Evolutionary conservation across 2,329 filamentous ascomycete genomes (phyloP).

Genomic region (Aspergillus oerlinghausenensis): DNA sequence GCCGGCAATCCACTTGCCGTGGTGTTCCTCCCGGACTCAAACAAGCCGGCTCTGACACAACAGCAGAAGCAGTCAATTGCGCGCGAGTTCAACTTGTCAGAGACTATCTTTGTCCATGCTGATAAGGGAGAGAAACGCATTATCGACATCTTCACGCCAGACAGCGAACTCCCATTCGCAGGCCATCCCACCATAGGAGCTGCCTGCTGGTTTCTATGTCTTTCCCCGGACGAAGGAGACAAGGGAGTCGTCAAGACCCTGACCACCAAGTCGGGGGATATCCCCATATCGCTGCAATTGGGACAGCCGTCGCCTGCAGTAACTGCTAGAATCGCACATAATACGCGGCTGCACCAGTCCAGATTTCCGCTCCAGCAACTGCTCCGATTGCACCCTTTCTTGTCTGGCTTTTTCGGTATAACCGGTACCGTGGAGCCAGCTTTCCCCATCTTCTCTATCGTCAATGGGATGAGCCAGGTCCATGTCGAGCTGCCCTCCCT

Average conservation of each 20-base stretch:
- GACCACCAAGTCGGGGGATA: constrained; percentile 55
- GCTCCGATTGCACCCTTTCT: constrained; percentile 21
- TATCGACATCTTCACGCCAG: constrained; percentile 53
- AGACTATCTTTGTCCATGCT: constrained; percentile 52
- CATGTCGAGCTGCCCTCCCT: constrained; percentile 60
- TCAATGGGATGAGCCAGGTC: constrained; percentile 51
- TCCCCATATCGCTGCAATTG: constrained; percentile 37
- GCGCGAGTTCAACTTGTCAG: constrained; percentile 55
- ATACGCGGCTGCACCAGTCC: constrained; percentile 31
- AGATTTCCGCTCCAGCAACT: constrained; percentile 21
- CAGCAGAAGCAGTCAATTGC: constrained; percentile 52
- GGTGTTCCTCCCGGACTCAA: constrained; percentile 40
- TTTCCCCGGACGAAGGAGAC: constrained; percentile 15
- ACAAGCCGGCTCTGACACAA: constrained; percentile 37
- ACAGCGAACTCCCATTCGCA: constrained; percentile 52
- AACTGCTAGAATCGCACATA: constrained; percentile 31
- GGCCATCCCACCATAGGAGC: constrained; percentile 57
- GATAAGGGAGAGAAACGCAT: constrained; percentile 14
- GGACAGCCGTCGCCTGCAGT: constrained; percentile 1
- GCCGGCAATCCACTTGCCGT: constrained; percentile 54
- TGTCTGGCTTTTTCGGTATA: constrained; percentile 19
- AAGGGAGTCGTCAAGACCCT: constrained; percentile 31
- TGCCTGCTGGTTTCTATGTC: constrained; percentile 43
- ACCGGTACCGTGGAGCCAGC: constrained; percentile 1
- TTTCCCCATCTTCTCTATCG: constrained; percentile 33